Evolutionary conservation across 345 rosid genomes (phyloP), one percentile per base, ranked within the genome.

Genomic region (Rhizophora mangle): DNA sequence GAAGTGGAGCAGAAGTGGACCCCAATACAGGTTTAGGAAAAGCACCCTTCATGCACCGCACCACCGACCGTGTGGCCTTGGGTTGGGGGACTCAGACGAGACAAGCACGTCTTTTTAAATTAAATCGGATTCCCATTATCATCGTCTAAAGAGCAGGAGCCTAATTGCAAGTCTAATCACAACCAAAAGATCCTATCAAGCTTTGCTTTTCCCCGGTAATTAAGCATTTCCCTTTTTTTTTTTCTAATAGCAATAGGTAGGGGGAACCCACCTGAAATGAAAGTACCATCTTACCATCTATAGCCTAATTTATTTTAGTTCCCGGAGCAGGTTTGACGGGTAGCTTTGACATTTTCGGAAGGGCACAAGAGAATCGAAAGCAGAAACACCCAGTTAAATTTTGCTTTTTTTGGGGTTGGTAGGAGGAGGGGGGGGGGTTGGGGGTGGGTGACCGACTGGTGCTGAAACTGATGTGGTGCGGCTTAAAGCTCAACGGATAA

Each of bases 41-140:
- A 76, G 34, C 76, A 63, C 1, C 24, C 49, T 13, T 18, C 15
- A 13, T 0, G 29, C 60, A 55, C 24, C 80, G 15, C 5, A 8
- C 64, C 73, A 76, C 79, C 75, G 60, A 80, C 79, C 65, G 63
- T 57, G 75, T 29, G 82, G 77, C 29, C 79, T 53, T 19, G 63
- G 56, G 65, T 51, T 39, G 15, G 18, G 71, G 18, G 59, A 47
- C 19, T 66, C 49, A 3, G 49, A 43, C 49, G 16, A 15, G 27
- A 62, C 82, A 66, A 81, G 39, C 37, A 31, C 27, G 0, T 19
- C 60, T 19, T 19, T 43, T 47, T 47, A 13, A 30, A 31, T 53
- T 64, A 65, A 76, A 76, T 68, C 67, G 69, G 84, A 80, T 78
- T 71, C 77, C 80, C 69, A 61, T 74, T 29, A 20, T 37, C 7